Evolutionary conservation across 192 early-diverging fungal species (phyloP), one percentile per base, ranked within the genome.

Genomic region (Coemansia sp.): DNA sequence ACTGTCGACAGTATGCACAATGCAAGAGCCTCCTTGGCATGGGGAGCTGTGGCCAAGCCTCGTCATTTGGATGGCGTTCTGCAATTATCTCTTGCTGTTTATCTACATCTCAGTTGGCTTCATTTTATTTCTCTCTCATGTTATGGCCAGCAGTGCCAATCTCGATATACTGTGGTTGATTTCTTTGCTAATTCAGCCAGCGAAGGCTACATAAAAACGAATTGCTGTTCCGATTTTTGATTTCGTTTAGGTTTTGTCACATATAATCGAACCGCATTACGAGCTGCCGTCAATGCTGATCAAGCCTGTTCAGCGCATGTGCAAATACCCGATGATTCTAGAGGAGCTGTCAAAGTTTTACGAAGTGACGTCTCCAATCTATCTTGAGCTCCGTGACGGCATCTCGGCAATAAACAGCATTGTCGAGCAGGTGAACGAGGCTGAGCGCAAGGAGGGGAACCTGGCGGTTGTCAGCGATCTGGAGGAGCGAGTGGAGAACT

Each of bases 231-330:
- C 3, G 13, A 2, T 41, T 1, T 5, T 59, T 22, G 26, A 15
- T 22, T 58, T 48, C 6, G 15, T 52, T 7, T 70, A 84, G 83
- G 86, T 82, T 65, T 72, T 88, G 65, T 75, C 80, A 32, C 84
- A 87, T 70, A 83, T 90, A 66, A 92, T 91, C 65, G 93, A 96
- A 52, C 95, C 95, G 21, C 87, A 87, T 61, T 90, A 95, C 63
- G 92, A 90, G 77, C 77, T 99, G 66, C 93, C 92, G 18, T 92
- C 91, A 7, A 91, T 93, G 82, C 85, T 99, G 59, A 99, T 99
- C 83, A 96, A 98, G 70, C 98, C 98, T 4, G 88, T 99, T 8
- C 98, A 99, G 80, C 88, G 98, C 55, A 93, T 98, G 63, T 97
- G 96, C 85, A 96, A 96, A 85, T 99, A 99, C 82, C 96, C 96